A percentile compares a stretch with the other conserved stretches of the same genome.
These are phyloP conservation scores for Leishmania mexicana DNA, from an alignment of 208 protist genomes.

Conservation along the genomic window DNA sequence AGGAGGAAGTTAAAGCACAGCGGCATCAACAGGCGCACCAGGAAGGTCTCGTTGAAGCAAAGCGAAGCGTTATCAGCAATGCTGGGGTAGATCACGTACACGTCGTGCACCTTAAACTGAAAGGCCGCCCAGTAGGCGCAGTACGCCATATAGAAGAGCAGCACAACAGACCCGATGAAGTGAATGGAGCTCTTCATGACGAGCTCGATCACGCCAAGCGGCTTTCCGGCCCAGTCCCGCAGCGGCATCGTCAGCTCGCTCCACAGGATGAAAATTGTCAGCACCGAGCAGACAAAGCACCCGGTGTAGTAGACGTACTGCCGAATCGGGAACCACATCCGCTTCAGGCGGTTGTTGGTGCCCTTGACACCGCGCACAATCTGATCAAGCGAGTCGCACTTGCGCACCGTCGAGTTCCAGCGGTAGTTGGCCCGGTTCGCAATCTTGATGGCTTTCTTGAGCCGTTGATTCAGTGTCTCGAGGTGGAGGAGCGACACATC, in stretches of 20 bases:
- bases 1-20: slow-evolving; percentile 92
- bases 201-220: slow-evolving; percentile 76
- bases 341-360: slow-evolving; percentile 65
- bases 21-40: slow-evolving; percentile 91
- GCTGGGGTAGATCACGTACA: slow-evolving; percentile 87
- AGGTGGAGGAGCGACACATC: slow-evolving; percentile 85
- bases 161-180: slow-evolving; percentile 77
- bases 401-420: slow-evolving; percentile 71
- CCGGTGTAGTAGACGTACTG: slow-evolving; percentile 60
- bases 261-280: slow-evolving; percentile 86
- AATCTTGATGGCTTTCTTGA: slow-evolving; percentile 85
- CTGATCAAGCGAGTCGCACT: slow-evolving; percentile 72
- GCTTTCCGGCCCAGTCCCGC: slow-evolving; percentile 42
- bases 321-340: slow-evolving; percentile 73
- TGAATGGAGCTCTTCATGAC: slow-evolving; percentile 74
- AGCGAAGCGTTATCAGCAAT: slow-evolving; percentile 89
- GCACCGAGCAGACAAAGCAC: slow-evolving; percentile 49
- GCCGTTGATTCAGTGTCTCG: slow-evolving; percentile 71
- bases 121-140: slow-evolving; percentile 91
- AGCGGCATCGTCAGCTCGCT: slow-evolving; percentile 87
- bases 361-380: slow-evolving; percentile 55
- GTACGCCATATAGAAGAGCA: slow-evolving; percentile 93
- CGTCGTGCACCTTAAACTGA: slow-evolving; percentile 90
- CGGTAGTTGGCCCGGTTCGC: slow-evolving; percentile 78
- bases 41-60: slow-evolving; percentile 90